Percentiles rank a stretch among this genome's conserved stretches.
Conservation (phyloP, 2,329 filamentous ascomycete species). For the Paracoccidioides lutzii region DNA sequence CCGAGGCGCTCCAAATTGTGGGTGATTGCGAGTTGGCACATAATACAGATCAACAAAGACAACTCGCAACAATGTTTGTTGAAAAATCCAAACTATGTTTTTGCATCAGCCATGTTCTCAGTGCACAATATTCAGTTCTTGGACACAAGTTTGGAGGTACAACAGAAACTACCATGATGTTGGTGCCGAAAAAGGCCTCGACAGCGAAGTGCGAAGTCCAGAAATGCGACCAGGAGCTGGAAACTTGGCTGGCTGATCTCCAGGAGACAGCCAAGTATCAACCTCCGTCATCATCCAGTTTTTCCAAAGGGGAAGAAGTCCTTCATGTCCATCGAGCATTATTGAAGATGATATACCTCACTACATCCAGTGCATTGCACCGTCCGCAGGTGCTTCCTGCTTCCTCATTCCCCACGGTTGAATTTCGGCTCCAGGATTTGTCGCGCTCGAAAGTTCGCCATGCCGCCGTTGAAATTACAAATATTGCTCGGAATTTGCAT, state of each 20-base stretch:
- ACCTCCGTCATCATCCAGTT: conserved; percentile 47
- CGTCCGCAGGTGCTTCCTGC: conserved; percentile 80
- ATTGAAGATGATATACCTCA: conserved; percentile 86
- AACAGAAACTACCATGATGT: conserved; percentile 71
- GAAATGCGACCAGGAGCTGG: conserved; percentile 64
- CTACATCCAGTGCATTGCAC: conserved; percentile 79
- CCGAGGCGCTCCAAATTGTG: conserved; percentile 55
- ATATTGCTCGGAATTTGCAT: conserved; percentile 66
- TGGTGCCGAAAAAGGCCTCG: conserved; percentile 76
- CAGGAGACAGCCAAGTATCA: conserved; percentile 59
- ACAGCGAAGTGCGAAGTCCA: conserved; percentile 71
- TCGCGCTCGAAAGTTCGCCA: conserved; percentile 72
- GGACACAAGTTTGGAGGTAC: conserved; percentile 62
- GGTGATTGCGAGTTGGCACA: conserved; percentile 57
- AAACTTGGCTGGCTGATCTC: conserved; percentile 61
- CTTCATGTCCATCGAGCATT: conserved; percentile 65
- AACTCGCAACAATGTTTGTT: conserved; percentile 79
- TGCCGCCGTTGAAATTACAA: conserved; percentile 73
- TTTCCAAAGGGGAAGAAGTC: conserved; percentile 33
- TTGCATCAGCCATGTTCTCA: conserved; percentile 78
- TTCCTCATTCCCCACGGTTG: conserved; percentile 43
- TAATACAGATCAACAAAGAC: conserved; percentile 58
- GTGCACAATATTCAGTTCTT: conserved; percentile 82
- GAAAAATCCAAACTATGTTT: conserved; percentile 82
- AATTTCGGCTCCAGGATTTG: conserved; percentile 63